These are phyloP conservation scores for Hygrocybe coccinea DNA, from an alignment of 768 basidiomycete species.

Conservation along the genomic window DNA sequence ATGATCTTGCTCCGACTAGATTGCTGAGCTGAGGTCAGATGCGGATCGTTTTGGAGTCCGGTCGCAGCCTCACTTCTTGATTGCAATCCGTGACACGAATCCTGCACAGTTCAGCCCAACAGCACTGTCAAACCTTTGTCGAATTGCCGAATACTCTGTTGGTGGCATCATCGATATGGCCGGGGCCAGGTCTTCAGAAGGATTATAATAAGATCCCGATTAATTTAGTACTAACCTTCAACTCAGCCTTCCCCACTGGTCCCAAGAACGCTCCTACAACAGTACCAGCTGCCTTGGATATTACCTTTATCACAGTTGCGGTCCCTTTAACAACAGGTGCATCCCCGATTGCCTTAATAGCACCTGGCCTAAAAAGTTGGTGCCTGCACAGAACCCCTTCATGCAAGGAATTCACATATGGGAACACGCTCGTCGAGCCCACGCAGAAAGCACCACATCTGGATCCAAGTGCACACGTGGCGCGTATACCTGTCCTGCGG, in stretches of 20 bases:
- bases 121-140: no score
- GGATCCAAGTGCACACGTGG: slow-evolving; percentile 89
- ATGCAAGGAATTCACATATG: slow-evolving; percentile 73
- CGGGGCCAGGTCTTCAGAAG: neutral
- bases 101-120: no score
- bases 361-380: neutral
- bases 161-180: neutral
- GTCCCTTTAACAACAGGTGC: neutral
- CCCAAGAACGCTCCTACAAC: neutral
- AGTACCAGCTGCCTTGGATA: neutral
- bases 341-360: neutral
- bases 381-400: neutral
- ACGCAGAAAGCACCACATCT: slow-evolving; percentile 81
- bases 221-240: neutral
- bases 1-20: no score
- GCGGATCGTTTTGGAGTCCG: no score
- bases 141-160: neutral
- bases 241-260: neutral
- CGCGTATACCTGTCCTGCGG: slow-evolving; percentile 85
- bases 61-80: no score
- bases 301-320: neutral
- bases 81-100: no score
- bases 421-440: slow-evolving; percentile 89
- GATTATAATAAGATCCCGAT: neutral
- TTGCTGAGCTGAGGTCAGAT: no score